A percentile compares a stretch with the other conserved stretches of the same genome.
phyloP scores from a whole-genome alignment of 208 protist genomes.

The Wallacemonas sp. region DNA sequence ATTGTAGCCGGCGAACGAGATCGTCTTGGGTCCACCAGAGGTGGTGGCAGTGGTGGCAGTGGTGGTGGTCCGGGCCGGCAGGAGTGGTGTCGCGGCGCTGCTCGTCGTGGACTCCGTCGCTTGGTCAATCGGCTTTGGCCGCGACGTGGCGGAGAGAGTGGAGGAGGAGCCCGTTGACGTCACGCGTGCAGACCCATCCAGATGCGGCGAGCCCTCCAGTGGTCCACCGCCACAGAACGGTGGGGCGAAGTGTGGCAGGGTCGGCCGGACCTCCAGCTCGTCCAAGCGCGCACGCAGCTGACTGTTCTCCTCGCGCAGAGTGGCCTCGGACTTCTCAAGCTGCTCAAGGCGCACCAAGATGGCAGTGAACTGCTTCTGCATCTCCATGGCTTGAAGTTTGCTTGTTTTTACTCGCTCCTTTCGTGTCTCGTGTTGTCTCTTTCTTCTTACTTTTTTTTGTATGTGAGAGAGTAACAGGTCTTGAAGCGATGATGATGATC shows the following conservation, averaged over 20 bases:
- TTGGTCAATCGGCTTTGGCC: neutral
- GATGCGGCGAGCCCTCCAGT: no score
- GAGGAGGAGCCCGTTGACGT: constrained; percentile 6
- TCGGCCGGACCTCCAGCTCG: neutral
- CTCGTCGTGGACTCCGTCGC: neutral
- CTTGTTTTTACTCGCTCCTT: no score
- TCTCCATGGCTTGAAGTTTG: neutral
- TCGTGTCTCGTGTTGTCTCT: no score
- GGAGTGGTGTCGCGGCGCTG: neutral
- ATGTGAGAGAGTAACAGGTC: no score
- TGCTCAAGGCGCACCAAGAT: neutral
- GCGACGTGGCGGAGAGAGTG: constrained; percentile 5
- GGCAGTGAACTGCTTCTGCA: neutral
- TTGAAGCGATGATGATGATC: no score
- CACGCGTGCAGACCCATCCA: neutral
- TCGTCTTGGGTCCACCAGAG: neutral
- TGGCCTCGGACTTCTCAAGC: neutral
- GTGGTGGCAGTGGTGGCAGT: neutral
- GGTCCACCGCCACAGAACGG: neutral
- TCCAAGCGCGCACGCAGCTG: constrained; percentile 4
- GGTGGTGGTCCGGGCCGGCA: no score
- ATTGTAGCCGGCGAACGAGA: no score
- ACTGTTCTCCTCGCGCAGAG: constrained; percentile 2
- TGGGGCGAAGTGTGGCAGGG: neutral
- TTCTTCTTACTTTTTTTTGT: neutral